phyloP scores from a whole-genome alignment of 1,284 basidiomycete species.

The Cutaneotrichosporon mucoides region DNA sequence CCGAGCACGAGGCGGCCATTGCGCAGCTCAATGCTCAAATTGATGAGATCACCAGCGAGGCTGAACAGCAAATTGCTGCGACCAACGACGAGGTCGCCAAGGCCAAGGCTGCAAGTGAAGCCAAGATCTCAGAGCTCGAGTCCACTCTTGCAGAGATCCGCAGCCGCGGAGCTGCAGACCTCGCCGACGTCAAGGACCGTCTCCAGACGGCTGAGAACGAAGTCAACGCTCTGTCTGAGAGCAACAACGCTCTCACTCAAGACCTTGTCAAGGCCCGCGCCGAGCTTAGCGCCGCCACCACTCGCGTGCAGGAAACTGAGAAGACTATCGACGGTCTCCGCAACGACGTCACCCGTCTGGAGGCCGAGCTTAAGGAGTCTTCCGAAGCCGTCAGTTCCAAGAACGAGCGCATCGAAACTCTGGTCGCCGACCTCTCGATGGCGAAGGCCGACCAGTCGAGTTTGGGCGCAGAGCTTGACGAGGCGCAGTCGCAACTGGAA shows the following conservation, averaged over 20 bases:
- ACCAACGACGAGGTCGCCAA: not conserved
- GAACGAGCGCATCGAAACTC: not conserved
- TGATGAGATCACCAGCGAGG: not conserved
- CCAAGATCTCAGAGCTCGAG: constrained; percentile 1
- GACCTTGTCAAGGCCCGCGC: not conserved
- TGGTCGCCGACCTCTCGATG: not conserved
- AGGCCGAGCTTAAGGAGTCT: not conserved
- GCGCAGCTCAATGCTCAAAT: constrained; percentile 2
- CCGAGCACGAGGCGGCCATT: not conserved
- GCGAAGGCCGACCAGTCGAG: not conserved
- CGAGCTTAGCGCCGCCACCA: not conserved
- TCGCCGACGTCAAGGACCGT: not conserved
- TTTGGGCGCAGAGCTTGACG: not conserved
- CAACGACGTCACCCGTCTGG: constrained; percentile 56
- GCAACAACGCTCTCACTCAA: not conserved
- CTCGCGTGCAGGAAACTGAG: not conserved
- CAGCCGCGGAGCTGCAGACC: not conserved
- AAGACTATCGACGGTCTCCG: constrained; percentile 51
- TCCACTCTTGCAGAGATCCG: constrained; percentile 69
- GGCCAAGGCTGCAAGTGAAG: not conserved
- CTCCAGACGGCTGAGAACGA: not conserved
- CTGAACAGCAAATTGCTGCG: not conserved
- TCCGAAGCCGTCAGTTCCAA: not conserved
- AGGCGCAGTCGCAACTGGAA: constrained; percentile 3
- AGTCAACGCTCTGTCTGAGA: not conserved